These are phyloP conservation scores for Neckera pumila DNA, from an alignment of 225 moss, liverwort and hornwort genomes.

Conservation along the genomic window DNA sequence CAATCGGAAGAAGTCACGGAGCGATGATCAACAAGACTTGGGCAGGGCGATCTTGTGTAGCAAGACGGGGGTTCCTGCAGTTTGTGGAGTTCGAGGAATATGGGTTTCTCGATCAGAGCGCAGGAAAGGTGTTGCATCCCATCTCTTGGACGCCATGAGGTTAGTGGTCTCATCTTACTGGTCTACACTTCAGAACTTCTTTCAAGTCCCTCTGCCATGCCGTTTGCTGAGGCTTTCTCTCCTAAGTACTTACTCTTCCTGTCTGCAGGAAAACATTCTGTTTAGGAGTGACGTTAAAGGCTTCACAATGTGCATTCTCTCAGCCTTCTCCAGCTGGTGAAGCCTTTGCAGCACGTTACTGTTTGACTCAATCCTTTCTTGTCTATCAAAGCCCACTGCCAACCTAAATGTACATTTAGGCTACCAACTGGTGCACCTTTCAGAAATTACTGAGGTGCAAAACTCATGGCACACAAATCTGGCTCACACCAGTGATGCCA, in stretches of 20 bases:
- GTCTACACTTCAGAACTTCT: neutral
- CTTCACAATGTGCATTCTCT: slow-evolving; percentile 76
- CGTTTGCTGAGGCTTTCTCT: neutral
- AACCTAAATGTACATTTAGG: neutral
- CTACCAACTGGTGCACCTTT: neutral
- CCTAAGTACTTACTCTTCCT: neutral
- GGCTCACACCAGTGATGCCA: neutral
- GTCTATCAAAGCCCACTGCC: slow-evolving; percentile 47
- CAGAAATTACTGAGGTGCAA: neutral
- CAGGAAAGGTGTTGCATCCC: slow-evolving; percentile 78
- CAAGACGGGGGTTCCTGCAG: slow-evolving; percentile 54
- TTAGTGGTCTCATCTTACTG: slow-evolving; percentile 1
- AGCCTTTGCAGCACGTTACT: slow-evolving; percentile 72
- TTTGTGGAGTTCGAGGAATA: slow-evolving; percentile 83
- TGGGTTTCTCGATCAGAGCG: slow-evolving; percentile 92
- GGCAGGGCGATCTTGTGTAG: slow-evolving; percentile 66
- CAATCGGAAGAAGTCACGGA: slow-evolving; percentile 24
- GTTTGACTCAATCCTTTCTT: slow-evolving; percentile 56
- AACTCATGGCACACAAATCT: neutral
- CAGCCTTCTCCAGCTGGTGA: slow-evolving; percentile 88
- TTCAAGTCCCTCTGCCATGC: neutral
- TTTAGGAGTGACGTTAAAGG: slow-evolving; percentile 49
- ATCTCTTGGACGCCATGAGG: slow-evolving; percentile 87
- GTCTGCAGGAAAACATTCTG: slow-evolving; percentile 71
- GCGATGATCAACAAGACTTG: slow-evolving; percentile 19